Evolutionary conservation across 1,284 basidiomycete species (phyloP), one percentile per base, ranked within the genome.

Genomic region (Bothia castanella): DNA sequence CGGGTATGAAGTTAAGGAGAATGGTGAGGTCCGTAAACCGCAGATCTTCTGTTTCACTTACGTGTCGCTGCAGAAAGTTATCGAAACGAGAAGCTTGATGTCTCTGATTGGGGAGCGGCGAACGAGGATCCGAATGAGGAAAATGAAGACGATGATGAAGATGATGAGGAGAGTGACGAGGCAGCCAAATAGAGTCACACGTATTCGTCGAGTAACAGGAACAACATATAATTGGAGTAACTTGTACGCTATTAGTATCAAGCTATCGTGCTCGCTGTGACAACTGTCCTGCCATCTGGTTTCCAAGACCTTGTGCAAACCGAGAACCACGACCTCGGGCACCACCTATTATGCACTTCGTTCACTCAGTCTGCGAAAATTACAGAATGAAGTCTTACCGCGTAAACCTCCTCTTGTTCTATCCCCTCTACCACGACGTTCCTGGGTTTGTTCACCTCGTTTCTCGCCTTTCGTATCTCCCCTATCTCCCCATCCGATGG

Each of bases 1-100:
- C 6, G 90, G 92, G 1, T 96, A 89, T 61, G 89, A 92, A 61
- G 85, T 94, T 20, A 74, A 76, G 37, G 74, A 78, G 12, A 87
- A 82, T 57, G 85, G 91, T 89, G 59, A 63, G 79, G 62, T 51
- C 39, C 21, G 6, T 50, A 16, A 17, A 42, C 12, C 13, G 9
- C 16, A 27, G 20, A 12, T 31, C 16, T 45, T 49, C 29, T 29
- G 9, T 45, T 46, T 46, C 14, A 44, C 48, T n/a, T 21, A 42
- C 17, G 6, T 17, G 19, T 30, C 32, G 36, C 14, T 52, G 10
- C 51, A 82, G 84, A 82, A 52, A 72, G 61, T 2, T 62, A 77
- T 47, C 86, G 83, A 61, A 79, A 82, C 23, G 86, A 88, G 63
- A 85, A 81, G 57, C 69, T 88, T 21, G 82, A 84, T 44, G 63